Evolutionary conservation across 768 basidiomycete species (phyloP).

Genomic region (Panus rudis): DNA sequence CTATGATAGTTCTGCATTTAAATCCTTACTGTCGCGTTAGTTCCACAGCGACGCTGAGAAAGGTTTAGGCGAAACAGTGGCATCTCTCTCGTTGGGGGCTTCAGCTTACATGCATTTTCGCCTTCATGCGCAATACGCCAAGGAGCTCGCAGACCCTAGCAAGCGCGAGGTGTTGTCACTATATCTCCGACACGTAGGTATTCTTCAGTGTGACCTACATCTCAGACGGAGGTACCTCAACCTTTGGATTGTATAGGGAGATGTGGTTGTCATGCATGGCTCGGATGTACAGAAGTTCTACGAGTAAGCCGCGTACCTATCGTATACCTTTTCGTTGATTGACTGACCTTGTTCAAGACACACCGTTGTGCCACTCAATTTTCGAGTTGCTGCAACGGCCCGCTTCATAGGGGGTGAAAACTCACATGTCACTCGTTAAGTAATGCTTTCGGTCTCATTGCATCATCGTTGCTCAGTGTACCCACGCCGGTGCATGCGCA

Average conservation of each 20-base stretch:
- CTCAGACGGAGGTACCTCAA: constrained; percentile 2
- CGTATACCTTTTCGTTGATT: not conserved
- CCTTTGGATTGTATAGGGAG: constrained; percentile 43
- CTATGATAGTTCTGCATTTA: not conserved
- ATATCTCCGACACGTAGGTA: constrained; percentile 57
- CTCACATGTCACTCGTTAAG: too few species aligned
- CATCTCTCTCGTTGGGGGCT: constrained; percentile 71
- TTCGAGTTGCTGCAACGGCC: constrained; percentile 77
- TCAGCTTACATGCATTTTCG: constrained; percentile 79
- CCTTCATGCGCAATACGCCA: constrained; percentile 29
- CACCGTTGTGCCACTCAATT: constrained; percentile 65
- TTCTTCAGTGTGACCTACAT: not conserved
- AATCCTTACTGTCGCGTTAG: constrained; percentile 26
- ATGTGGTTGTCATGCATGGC: constrained; percentile 75
- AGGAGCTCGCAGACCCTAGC: constrained; percentile 20
- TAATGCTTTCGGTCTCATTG: too few species aligned
- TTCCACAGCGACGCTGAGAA: constrained; percentile 77
- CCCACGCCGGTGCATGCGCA: too few species aligned
- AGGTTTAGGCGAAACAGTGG: constrained; percentile 66
- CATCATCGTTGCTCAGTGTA: too few species aligned
- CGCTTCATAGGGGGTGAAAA: constrained; percentile 62
- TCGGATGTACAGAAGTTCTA: constrained; percentile 59
- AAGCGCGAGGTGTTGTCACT: constrained; percentile 41
- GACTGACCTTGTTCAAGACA: constrained; percentile 39
- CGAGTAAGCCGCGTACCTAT: constrained; percentile 45